These are phyloP conservation scores for Trypanosoma avium DNA, from an alignment of 208 protist genomes.

Conservation along the genomic window DNA sequence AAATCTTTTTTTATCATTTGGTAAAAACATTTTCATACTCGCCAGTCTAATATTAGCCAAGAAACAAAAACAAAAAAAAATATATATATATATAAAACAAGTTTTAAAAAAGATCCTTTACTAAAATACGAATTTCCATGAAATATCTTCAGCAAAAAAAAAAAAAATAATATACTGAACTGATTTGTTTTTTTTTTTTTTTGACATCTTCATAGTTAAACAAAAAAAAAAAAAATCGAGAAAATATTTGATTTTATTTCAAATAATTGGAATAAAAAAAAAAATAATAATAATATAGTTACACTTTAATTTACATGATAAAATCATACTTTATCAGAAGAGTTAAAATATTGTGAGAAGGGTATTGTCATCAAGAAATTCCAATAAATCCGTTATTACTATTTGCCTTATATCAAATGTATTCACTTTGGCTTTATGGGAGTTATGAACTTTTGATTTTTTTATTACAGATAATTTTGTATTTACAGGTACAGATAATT, in stretches of 20 bases:
- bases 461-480: too few relatives aligned
- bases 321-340: too few relatives aligned
- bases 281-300: not conserved
- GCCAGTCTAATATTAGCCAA: too few relatives aligned
- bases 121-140: too few relatives aligned
- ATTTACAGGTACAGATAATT: not conserved
- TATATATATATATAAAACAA: too few relatives aligned
- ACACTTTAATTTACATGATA: not conserved
- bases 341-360: constrained; percentile 29
- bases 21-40: too few relatives aligned
- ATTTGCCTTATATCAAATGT: constrained; percentile 28
- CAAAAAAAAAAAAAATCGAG: not conserved
- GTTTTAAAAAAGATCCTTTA: too few relatives aligned
- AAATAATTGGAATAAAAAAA: too few relatives aligned
- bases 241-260: not conserved
- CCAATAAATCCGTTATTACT: constrained; percentile 24
- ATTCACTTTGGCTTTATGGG: too few relatives aligned
- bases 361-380: constrained; percentile 24
- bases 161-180: not conserved
- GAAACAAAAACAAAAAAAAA: too few relatives aligned
- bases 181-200: not conserved
- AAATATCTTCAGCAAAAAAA: not conserved
- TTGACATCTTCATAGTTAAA: not conserved
- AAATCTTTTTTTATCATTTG: too few relatives aligned
- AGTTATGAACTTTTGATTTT: not conserved